A percentile compares a stretch with the other conserved stretches of the same genome.
phyloP scores from a whole-genome alignment of 1,284 basidiomycete genomes.

The Pisolithus thermaeus region DNA sequence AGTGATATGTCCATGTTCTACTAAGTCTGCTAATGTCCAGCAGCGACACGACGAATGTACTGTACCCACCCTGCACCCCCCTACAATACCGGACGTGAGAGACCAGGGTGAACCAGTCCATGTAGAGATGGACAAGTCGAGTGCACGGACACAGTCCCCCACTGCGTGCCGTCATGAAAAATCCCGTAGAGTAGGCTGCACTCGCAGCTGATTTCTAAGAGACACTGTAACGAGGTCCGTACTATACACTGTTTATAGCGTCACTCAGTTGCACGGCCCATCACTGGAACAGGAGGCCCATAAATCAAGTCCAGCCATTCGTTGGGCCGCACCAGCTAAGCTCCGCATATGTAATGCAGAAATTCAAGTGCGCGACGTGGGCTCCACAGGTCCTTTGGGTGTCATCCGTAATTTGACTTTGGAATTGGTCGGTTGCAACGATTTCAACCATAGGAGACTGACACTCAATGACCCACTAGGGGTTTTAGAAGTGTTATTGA shows the following conservation, averaged over 20 bases:
- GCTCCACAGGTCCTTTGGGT: conserved; percentile 1
- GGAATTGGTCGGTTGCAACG: too few relatives aligned
- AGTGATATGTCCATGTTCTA: conserved; percentile 31
- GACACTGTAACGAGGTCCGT: too few relatives aligned
- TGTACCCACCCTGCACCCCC: neutral
- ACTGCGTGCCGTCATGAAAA: too few relatives aligned
- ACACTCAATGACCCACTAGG: too few relatives aligned
- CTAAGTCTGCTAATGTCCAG: conserved; percentile 7
- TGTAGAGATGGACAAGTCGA: conserved; percentile 12
- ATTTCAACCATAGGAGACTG: too few relatives aligned
- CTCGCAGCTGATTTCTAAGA: neutral
- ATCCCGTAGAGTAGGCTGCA: conserved; percentile 12
- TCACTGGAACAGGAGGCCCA: conserved; percentile 4
- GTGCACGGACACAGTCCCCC: too few relatives aligned
- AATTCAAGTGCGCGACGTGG: conserved; percentile 47
- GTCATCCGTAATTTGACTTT: neutral
- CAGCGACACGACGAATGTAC: neutral
- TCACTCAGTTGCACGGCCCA: too few relatives aligned
- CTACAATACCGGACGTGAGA: neutral
- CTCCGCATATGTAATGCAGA: conserved; percentile 44
- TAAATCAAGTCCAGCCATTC: conserved; percentile 4
- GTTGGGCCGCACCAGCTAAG: conserved; percentile 10
- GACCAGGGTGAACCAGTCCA: conserved; percentile 1
- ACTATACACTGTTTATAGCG: too few relatives aligned
- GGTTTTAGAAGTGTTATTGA: too few relatives aligned